Conservation (phyloP, 371 early-diverging fungal species). For the Syncephalastrum sp. region DNA sequence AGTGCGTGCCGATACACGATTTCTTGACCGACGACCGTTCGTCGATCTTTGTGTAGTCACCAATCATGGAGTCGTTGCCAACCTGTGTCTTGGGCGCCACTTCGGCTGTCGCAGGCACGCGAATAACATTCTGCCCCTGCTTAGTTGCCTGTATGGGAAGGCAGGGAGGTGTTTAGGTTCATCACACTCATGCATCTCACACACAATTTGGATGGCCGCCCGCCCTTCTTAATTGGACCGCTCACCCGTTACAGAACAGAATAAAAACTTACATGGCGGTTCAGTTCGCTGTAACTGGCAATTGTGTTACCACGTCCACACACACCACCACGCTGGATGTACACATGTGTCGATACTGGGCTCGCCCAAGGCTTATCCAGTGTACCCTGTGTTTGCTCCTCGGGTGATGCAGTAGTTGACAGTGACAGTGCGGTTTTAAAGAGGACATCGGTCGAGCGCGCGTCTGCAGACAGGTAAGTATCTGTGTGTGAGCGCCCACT, state of each 20-base stretch:
- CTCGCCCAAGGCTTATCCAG: slow-evolving; percentile 8
- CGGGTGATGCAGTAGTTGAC: slow-evolving; percentile 40
- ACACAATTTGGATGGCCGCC: no score
- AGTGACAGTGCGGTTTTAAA: slow-evolving; percentile 46
- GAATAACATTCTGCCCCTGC: slow-evolving; percentile 52
- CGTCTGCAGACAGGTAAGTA: no score
- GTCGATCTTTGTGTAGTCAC: slow-evolving; percentile 85
- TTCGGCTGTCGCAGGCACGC: slow-evolving; percentile 64
- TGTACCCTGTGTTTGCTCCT: no score
- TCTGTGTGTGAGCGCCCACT: no score
- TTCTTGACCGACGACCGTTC: slow-evolving; percentile 91
- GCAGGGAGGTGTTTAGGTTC: no score
- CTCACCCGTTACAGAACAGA: background rate
- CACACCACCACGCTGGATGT: slow-evolving; percentile 50
- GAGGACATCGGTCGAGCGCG: slow-evolving; percentile 6
- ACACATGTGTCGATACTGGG: slow-evolving; percentile 46
- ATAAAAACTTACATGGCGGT: slow-evolving; percentile 67
- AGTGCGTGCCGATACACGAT: slow-evolving; percentile 89
- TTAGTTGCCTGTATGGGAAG: slow-evolving; percentile 46
- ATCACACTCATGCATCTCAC: no score
- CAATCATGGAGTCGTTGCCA: slow-evolving; percentile 89
- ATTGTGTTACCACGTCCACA: slow-evolving; percentile 83
- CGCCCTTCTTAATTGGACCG: background rate
- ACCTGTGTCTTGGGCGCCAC: slow-evolving; percentile 73
- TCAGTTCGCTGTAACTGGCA: slow-evolving; percentile 82